These are phyloP conservation scores for Sparassis latifolia DNA, from an alignment of 1,284 basidiomycete species.

Conservation along the genomic window DNA sequence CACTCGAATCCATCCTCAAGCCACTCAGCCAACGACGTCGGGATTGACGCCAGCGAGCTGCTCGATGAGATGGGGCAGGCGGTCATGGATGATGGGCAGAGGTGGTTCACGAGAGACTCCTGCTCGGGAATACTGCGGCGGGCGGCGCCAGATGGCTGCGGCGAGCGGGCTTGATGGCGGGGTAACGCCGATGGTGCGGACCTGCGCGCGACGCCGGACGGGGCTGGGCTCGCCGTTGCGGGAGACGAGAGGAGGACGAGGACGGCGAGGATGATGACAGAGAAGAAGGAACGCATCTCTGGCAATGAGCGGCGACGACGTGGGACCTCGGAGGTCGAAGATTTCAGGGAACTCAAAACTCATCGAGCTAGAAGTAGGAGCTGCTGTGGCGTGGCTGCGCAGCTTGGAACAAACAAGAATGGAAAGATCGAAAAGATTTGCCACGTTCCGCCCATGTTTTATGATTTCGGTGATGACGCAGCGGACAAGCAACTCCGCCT, in stretches of 20 bases:
- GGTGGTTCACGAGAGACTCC: slow-evolving; percentile 11
- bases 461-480: too few relatives aligned
- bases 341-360: neutral
- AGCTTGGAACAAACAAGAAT: neutral
- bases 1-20: slow-evolving; percentile 24
- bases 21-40: slow-evolving; percentile 15
- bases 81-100: slow-evolving; percentile 19
- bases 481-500: too few relatives aligned
- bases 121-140: slow-evolving; percentile 9
- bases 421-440: slow-evolving; percentile 4
- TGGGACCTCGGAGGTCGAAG: neutral
- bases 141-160: slow-evolving; percentile 3
- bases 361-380: neutral
- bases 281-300: slow-evolving; percentile 9
- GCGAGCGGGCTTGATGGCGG: slow-evolving; percentile 3
- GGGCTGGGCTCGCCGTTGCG: slow-evolving; percentile 6
- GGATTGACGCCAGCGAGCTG: slow-evolving; percentile 5
- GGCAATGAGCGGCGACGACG: neutral
- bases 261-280: slow-evolving; percentile 7
- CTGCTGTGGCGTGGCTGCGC: neutral
- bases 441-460: too few relatives aligned
- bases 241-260: slow-evolving; percentile 5
- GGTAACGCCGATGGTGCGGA: slow-evolving; percentile 3
- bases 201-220: slow-evolving; percentile 4
- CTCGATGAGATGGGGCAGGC: slow-evolving; percentile 19